phyloP scores from a whole-genome alignment of 2,329 filamentous ascomycete species.

The Colletotrichum orchidophilum region DNA sequence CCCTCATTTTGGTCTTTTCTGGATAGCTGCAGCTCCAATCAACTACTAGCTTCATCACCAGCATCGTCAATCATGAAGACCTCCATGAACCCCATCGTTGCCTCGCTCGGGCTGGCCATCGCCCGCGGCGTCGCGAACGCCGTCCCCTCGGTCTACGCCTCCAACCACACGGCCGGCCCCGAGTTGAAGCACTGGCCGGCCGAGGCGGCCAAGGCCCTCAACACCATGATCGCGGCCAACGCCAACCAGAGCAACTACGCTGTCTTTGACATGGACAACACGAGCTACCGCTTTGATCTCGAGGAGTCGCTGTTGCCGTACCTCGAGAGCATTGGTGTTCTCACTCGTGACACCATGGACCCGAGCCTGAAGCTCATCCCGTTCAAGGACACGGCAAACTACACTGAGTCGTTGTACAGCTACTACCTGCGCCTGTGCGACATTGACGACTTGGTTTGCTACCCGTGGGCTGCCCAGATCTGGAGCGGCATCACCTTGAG shows the following conservation, averaged over 20 bases:
- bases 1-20: slow-evolving; percentile 8
- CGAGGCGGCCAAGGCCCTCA: slow-evolving; percentile 45
- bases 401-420: slow-evolving; percentile 54
- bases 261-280: slow-evolving; percentile 58
- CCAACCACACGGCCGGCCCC: slow-evolving; percentile 32
- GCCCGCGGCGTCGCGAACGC: slow-evolving; percentile 23
- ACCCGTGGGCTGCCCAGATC: slow-evolving; percentile 53
- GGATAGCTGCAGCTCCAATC: slow-evolving; percentile 5
- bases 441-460: slow-evolving; percentile 52
- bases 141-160: slow-evolving; percentile 13
- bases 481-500: slow-evolving; percentile 53
- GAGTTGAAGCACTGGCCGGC: slow-evolving; percentile 47
- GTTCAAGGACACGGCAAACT: slow-evolving; percentile 49
- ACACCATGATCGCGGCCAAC: slow-evolving; percentile 49
- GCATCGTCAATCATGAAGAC: slow-evolving; percentile 22
- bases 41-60: slow-evolving; percentile 3
- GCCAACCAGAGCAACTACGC: slow-evolving; percentile 49
- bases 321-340: slow-evolving; percentile 51
- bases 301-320: slow-evolving; percentile 55
- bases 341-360: slow-evolving; percentile 52
- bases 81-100: slow-evolving; percentile 17
- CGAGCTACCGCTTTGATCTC: slow-evolving; percentile 51
- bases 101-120: slow-evolving; percentile 26
- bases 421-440: slow-evolving; percentile 56
- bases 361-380: slow-evolving; percentile 51